Evolutionary conservation across 805 yeast genomes (phyloP), one percentile per base, ranked within the genome.

Genomic region (Kodamaea hsintzibuensis): DNA sequence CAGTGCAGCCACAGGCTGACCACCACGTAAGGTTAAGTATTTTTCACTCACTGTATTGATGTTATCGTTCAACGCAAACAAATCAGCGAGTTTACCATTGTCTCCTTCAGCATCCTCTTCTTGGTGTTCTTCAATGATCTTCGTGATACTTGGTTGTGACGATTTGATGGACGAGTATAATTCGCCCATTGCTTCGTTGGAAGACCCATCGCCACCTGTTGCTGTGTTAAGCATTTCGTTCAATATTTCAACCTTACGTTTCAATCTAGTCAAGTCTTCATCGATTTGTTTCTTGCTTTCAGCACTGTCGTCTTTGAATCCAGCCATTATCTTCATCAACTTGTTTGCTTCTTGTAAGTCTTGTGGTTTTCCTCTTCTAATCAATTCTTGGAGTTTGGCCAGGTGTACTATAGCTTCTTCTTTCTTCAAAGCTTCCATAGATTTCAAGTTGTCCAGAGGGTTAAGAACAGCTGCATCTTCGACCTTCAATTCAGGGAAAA

Each of bases 291-390:
- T 89, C 64, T 84, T 85, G 59, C 91, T 88, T 62, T 86, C 89
- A 52, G 83, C 82, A 56, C 85, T 83, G 67, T 91, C 97, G 63
- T 89, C 91, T 69, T 89, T 89, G 77, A 91, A 95, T 5, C 99
- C 99, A 4, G 98, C 96, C 97, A 95, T 91, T 61, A 95, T 84
- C 69, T 93, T 91, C 99, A 95, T 95, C 70, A 95, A 80, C 62
- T 89, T 90, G 71, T 95, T 95, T 44, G 99, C 99, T 71, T 95
- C 99, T 62, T 87, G 89, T 65, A 95, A 81, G 72, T 95, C 99
- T 58, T 86, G 89, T 6, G 99, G 98, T 69, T 89, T 88, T 42
- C 98, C 99, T 63, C 98, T 82, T 72, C 98, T 85, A 57, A 95
- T 89, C 57, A 95, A 80, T 70, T 95, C 99, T 72, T 95, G 99